Conservation (phyloP, 2,329 filamentous ascomycete genomes). For the Neofusicoccum umdonicola region DNA sequence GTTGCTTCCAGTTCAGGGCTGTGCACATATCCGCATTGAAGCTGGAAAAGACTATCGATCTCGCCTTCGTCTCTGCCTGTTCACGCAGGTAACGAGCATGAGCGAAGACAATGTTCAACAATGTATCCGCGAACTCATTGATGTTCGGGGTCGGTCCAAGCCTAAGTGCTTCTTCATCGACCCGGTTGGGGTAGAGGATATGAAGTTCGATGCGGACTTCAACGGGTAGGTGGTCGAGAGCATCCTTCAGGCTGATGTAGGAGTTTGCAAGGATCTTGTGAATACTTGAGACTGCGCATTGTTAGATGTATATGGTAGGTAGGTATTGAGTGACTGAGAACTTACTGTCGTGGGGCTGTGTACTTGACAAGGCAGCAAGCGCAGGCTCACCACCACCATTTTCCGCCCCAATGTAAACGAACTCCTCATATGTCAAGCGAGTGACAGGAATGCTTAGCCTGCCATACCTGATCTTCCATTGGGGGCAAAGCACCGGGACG, state of each 20-base stretch:
- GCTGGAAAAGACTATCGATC: conserved; percentile 90
- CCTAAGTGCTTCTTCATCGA: conserved; percentile 68
- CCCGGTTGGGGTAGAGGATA: conserved; percentile 75
- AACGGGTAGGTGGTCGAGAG: conserved; percentile 70
- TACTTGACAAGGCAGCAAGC: conserved; percentile 28
- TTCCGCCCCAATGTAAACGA: conserved; percentile 49
- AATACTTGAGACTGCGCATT: conserved; percentile 50
- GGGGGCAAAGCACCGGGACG: conserved; percentile 81
- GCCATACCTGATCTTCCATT: conserved; percentile 74
- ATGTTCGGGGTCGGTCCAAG: conserved; percentile 77
- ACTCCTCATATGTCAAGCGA: conserved; percentile 72
- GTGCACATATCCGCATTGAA: conserved; percentile 90
- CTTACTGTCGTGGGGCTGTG: conserved; percentile 27
- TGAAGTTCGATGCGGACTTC: conserved; percentile 90
- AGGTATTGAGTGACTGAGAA: too few relatives aligned
- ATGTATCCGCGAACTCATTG: conserved; percentile 80
- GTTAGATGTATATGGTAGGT: neutral
- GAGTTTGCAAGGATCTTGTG: conserved; percentile 72
- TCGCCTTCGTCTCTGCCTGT: conserved; percentile 63
- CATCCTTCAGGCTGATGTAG: conserved; percentile 76
- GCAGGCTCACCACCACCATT: conserved; percentile 27
- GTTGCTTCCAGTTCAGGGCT: conserved; percentile 98
- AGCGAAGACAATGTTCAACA: conserved; percentile 84
- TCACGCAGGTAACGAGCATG: conserved; percentile 72
- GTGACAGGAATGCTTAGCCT: conserved; percentile 80